A percentile compares a stretch with the other conserved stretches of the same genome.
phyloP scores from a whole-genome alignment of 495 filamentous ascomycete genomes.

The Aspergillus funiculosus region DNA sequence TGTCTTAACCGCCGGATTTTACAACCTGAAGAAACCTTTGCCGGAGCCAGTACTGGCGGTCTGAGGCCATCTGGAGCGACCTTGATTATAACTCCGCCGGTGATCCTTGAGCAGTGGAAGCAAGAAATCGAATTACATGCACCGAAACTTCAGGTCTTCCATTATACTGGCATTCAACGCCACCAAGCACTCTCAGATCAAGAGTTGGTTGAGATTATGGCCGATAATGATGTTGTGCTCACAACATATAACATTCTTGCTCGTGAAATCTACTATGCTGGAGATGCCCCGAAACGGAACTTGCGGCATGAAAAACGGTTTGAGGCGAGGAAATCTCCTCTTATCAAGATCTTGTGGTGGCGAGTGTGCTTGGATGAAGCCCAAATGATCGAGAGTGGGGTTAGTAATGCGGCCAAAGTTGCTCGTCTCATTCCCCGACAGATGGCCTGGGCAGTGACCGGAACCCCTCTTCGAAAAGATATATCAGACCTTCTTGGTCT shows the following conservation, averaged over 20 bases:
- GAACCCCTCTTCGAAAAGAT: slow-evolving; percentile 79
- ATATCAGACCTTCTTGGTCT: slow-evolving; percentile 64
- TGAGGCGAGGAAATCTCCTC: slow-evolving; percentile 61
- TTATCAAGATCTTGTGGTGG: slow-evolving; percentile 84
- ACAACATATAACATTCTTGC: slow-evolving; percentile 80
- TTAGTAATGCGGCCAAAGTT: slow-evolving; percentile 75
- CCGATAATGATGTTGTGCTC: slow-evolving; percentile 69
- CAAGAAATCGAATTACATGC: slow-evolving; percentile 69
- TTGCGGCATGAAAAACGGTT: slow-evolving; percentile 64
- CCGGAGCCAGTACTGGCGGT: slow-evolving; percentile 24
- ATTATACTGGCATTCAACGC: slow-evolving; percentile 47
- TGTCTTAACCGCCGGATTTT: slow-evolving; percentile 49
- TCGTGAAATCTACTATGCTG: slow-evolving; percentile 69
- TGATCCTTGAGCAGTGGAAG: slow-evolving; percentile 82
- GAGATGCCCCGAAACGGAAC: slow-evolving; percentile 55
- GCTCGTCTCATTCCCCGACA: slow-evolving; percentile 72
- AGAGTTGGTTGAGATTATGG: slow-evolving; percentile 43
- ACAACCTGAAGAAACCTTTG: slow-evolving; percentile 11
- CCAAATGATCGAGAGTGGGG: slow-evolving; percentile 87
- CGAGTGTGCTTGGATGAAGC: slow-evolving; percentile 90
- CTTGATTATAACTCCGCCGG: slow-evolving; percentile 78
- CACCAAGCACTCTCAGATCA: slow-evolving; percentile 33
- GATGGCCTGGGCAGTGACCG: slow-evolving; percentile 90
- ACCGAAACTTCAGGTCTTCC: slow-evolving; percentile 49
- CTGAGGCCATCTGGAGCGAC: slow-evolving; percentile 53